These are phyloP conservation scores for Smallanthus sonchifolius DNA, from an alignment of 129 eudicot genomes.

Conservation along the genomic window DNA sequence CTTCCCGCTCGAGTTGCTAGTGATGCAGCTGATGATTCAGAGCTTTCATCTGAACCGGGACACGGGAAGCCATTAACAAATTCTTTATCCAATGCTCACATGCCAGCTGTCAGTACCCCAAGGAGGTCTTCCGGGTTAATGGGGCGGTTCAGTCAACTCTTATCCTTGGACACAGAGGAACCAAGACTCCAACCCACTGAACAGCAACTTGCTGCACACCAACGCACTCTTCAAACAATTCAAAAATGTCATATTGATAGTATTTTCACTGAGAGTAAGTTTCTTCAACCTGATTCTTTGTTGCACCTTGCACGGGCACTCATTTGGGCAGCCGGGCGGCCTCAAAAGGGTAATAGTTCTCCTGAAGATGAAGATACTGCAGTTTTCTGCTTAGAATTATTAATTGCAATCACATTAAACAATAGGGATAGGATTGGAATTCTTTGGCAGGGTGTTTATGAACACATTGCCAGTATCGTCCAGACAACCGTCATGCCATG, in stretches of 20 bases:
- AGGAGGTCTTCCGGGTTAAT: slow-evolving; percentile 83
- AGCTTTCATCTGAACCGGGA: slow-evolving; percentile 56
- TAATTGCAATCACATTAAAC: slow-evolving; percentile 78
- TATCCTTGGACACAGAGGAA: slow-evolving; percentile 87
- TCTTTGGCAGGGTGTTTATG: slow-evolving; percentile 90
- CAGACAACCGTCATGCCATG: slow-evolving; percentile 81
- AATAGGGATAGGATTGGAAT: slow-evolving; percentile 78
- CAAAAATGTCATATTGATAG: slow-evolving; percentile 89
- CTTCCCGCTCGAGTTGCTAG: slow-evolving; percentile 91
- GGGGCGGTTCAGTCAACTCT: slow-evolving; percentile 92
- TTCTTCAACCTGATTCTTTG: slow-evolving; percentile 72
- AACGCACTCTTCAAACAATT: slow-evolving; percentile 79
- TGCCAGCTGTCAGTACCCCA: slow-evolving; percentile 75
- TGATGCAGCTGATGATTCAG: slow-evolving; percentile 91
- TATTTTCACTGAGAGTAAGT: slow-evolving; percentile 84
- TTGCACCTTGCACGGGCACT: slow-evolving; percentile 86
- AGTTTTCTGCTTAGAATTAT: slow-evolving; percentile 78
- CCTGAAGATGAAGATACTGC: slow-evolving; percentile 89
- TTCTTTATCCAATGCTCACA: slow-evolving; percentile 60
- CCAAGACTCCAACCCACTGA: slow-evolving; percentile 86
- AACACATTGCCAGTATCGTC: slow-evolving; percentile 74
- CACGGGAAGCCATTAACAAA: slow-evolving; percentile 64
- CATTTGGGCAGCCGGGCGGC: slow-evolving; percentile 91
- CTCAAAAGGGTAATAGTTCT: slow-evolving; percentile 70
- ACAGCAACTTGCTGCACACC: slow-evolving; percentile 90